Evolutionary conservation across 768 basidiomycete species (phyloP).

Genomic region (Amanita inopinata): DNA sequence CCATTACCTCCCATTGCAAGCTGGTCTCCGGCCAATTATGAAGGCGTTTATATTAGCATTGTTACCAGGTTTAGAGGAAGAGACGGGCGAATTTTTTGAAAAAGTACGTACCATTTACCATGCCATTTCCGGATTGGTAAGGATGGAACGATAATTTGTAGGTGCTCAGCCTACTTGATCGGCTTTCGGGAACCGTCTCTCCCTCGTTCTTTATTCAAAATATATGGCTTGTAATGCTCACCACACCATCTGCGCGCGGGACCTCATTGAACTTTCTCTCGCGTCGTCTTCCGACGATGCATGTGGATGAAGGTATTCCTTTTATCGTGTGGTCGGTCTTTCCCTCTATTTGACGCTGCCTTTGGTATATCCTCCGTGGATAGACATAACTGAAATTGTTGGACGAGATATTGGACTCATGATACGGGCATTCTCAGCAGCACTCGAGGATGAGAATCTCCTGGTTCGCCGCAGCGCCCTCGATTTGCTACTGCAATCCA

Average conservation of each 20-base stretch:
- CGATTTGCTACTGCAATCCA: slow-evolving; percentile 72
- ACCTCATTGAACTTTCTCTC: slow-evolving; percentile 83
- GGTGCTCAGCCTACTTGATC: slow-evolving; percentile 76
- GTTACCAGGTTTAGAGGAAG: slow-evolving; percentile 93
- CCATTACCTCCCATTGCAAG: slow-evolving; percentile 82
- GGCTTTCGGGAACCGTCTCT: slow-evolving; percentile 75
- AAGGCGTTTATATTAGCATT: slow-evolving; percentile 92
- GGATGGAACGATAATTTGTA: slow-evolving; percentile 18
- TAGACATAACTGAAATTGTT: slow-evolving; percentile 62
- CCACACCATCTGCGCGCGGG: slow-evolving; percentile 75
- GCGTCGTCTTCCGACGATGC: slow-evolving; percentile 63
- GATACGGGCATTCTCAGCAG: slow-evolving; percentile 86
- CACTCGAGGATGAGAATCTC: slow-evolving; percentile 88
- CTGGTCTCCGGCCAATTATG: slow-evolving; percentile 75
- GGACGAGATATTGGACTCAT: slow-evolving; percentile 88
- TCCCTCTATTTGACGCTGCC: background rate
- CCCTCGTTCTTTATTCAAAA: slow-evolving; percentile 92
- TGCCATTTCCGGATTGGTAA: slow-evolving; percentile 9
- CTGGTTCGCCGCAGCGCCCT: slow-evolving; percentile 81
- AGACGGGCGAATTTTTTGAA: slow-evolving; percentile 96
- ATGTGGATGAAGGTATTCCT: slow-evolving; percentile 56
- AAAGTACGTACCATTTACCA: slow-evolving; percentile 36
- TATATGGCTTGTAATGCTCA: slow-evolving; percentile 89
- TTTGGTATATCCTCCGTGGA: background rate
- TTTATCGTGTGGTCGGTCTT: background rate